Base-by-base conservation (phyloP, 1,139 yeast genomes). In the Pichia sp. region DNA sequence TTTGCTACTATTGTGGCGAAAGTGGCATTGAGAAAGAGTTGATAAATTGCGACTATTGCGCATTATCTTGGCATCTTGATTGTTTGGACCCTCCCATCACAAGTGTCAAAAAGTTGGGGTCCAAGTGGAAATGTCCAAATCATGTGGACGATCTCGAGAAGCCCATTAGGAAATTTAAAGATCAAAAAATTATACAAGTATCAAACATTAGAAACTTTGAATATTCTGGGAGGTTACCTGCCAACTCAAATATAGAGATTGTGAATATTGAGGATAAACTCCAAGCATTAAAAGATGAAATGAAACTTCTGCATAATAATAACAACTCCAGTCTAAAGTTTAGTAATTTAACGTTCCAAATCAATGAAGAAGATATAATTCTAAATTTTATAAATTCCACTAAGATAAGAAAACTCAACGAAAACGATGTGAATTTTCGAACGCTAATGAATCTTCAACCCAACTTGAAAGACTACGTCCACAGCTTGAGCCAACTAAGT, bases 101-200 rank as follows among this genome's bases (percentile, higher is more conserved):
- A 22, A 75, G 85, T 7, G 80, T 85, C n/a, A 88, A 89, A 62
- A 81, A 87, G 23, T 69, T 89, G 41, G 95, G 96, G 1, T 76
- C 79, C 42, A 87, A 87, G 64, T 93, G 99, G 99, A 83, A 82
- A 69, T 93, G 99, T 66, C 99, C 98, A 0, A 83, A 87, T 61
- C 99, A 93, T 68, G 79, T 82, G 13, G 88, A 82, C 46, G 75
- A 77, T 47, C 70, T 84, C 8, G 62, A 80, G 4, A 61, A 66
- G 46, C 66, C 71, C 45, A 64, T 68, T 61, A 61, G 90, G 30
- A 76, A 80, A 53, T 75, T 87, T 60, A 74, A 79, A 57, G 78
- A 78, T 60, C 74, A 87, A 51, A 67, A 73, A 26, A 69, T 79
- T 18, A 67, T 81, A 41, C 85, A 83, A 59, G 78, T 86, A 41